Conservation (phyloP, 2,329 filamentous ascomycete genomes). For the Botrytis fragariae region DNA sequence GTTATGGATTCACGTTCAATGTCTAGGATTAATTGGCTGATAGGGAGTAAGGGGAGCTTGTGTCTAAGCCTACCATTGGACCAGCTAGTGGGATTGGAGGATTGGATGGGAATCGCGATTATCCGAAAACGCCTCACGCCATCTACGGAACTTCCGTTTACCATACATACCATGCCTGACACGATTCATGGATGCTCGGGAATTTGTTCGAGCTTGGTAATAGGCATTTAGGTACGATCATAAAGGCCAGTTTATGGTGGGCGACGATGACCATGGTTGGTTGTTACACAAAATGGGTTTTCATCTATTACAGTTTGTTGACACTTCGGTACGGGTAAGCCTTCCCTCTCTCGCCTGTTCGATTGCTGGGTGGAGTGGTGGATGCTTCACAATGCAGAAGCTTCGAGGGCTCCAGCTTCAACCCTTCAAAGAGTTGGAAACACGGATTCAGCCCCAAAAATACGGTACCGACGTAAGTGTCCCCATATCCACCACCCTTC, state of each 20-base stretch:
- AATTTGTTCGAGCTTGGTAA: conserved; percentile 4
- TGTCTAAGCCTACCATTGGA: not conserved
- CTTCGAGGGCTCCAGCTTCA: conserved; percentile 3
- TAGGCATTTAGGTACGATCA: not conserved
- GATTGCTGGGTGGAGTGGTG: not conserved
- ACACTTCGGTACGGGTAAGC: not conserved
- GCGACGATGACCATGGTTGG: not conserved
- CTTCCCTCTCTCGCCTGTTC: not conserved
- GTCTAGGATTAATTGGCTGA: not conserved
- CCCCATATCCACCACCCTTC: not conserved
- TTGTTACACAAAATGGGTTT: not conserved
- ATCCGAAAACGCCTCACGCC: conserved; percentile 10
- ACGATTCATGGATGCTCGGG: conserved; percentile 13
- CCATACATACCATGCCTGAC: not conserved
- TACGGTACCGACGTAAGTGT: not conserved
- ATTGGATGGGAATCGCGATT: not conserved
- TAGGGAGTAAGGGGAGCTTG: not conserved
- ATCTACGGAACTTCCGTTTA: not conserved
- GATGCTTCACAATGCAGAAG: not conserved
- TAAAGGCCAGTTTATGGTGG: not conserved
- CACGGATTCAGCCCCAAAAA: not conserved
- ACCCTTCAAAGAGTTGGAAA: conserved; percentile 8
- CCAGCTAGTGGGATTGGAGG: not conserved
- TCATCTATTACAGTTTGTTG: conserved; percentile 3
- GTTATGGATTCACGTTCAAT: not conserved